Evolutionary conservation across 768 basidiomycete species (phyloP), one percentile per base, ranked within the genome.

Genomic region (Tephrocybe rancida): DNA sequence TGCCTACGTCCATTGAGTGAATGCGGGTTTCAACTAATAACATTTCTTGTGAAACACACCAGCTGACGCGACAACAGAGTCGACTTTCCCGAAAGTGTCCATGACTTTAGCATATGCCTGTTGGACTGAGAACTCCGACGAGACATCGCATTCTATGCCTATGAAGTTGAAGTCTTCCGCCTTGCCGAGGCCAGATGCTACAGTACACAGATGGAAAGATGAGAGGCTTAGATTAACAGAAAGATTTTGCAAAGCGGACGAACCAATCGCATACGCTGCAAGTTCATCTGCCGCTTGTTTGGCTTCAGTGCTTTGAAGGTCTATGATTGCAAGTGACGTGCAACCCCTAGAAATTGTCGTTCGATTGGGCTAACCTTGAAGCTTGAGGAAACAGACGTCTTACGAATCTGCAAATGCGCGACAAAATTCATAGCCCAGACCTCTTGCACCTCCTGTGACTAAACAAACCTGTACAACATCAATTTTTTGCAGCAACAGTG

Each of bases 391-490:
- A n/a, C n/a, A n/a, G n/a, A 27, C 73, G 16, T 21, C 84, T 62
- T 62, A 92, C 90, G 90, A 90, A 71, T 90, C 86, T 59, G 95
- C 64, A 70, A 98, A 95, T 11, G 94, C 94, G 42, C 86, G 82
- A 67, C 93, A 95, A 67, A 98, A 93, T 69, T 93, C 88, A 59
- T 89, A 81, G 6, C 96, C 96, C 42, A 98, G 75, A 6, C 96
- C 96, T 63, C 90, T 81, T 11, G 95, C 96, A 49, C 87, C 96
- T 42, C 96, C 96, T 34, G 96, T 98, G 46, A 98, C 86, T 61
- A 95, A 74, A 72, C 92, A 92, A 49, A 94, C 93, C 87, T 96
- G 18, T 64, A 6, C 18, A 30, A 56, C 51, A 25, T 16, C 52
- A 7, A 38, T 46, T 37, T 4, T 27, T 52, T 19, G 14, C 24